Percentiles rank a stretch among this genome's conserved stretches.
These are phyloP conservation scores for Sesbania bispinosa DNA, from an alignment of 306 rosid species.

Conservation along the genomic window DNA sequence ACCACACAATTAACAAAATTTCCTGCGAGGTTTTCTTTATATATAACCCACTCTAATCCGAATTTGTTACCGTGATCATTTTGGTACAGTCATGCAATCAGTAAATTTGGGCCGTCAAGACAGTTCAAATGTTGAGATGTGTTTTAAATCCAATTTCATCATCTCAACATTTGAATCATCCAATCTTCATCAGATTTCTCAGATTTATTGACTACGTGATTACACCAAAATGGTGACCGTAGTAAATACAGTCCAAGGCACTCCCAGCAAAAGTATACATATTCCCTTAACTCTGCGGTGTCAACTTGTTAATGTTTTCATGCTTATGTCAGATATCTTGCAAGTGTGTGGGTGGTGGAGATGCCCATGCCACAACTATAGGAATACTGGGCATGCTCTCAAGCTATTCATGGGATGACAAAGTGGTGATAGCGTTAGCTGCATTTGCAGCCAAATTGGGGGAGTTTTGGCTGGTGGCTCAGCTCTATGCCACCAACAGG, in stretches of 20 bases:
- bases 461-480: constrained; percentile 53
- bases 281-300: neutral
- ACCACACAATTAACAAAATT: constrained; percentile 41
- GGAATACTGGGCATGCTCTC: constrained; percentile 40
- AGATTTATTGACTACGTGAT: no score
- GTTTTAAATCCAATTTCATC: no score
- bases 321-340: constrained; percentile 44
- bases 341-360: constrained; percentile 47
- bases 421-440: constrained; percentile 56
- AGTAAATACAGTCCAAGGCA: no score
- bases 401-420: constrained; percentile 68
- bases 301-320: neutral
- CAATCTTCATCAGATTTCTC: no score
- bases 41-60: no score
- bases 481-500: constrained; percentile 36
- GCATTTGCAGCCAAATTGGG: constrained; percentile 61
- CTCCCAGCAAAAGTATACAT: no score
- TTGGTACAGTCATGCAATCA: no score
- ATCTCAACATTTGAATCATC: no score
- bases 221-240: no score
- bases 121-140: no score
- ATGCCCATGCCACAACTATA: constrained; percentile 56
- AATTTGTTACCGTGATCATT: no score
- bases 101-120: no score
- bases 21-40: constrained; percentile 50